Evolutionary conservation across 495 filamentous ascomycete genomes (phyloP), one percentile per base, ranked within the genome.

Genomic region (Xylaria telfairii): DNA sequence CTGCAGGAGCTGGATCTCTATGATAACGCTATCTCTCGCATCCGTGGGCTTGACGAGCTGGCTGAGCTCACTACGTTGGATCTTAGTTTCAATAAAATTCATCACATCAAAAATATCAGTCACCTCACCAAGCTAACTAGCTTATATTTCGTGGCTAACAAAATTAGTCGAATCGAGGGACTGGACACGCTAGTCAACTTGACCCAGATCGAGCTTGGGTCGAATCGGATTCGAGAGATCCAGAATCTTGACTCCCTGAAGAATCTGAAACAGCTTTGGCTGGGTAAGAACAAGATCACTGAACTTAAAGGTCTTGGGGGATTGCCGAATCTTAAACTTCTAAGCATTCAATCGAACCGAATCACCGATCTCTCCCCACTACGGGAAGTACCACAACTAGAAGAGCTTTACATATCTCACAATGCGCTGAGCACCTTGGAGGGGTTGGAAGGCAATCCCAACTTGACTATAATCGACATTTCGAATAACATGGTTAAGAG

Each of bases 61-160:
- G 84, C 82, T 10, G 84, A 92, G 41, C 85, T 99, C 24, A 93
- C 86, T 17, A 92, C 84, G 67, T 87, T 99, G 60, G 96, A 99
- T 77, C 84, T 99, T 46, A 95, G 92, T 76, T 99, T 97, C 88
- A 99, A 99, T 82, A 98, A 97, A 84, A 95, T 99, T 83, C 98
- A 97, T 79, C 95, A 98, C 78, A 97, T 99, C 86, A 96, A 96
- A 83, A 88, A 94, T 76, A 81, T 98, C 74, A 85, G 88, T 47
- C 93, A 96, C 78, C 85, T 99, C 30, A 88, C 82, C 15, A 88
- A 93, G 46, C 84, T 98, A 65, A 92, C 86, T 72, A 93, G 98
- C 75, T 78, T 99, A 7, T 99, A 91, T 81, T 95, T 99, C 74
- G 93, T 98, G 56, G 92, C 98, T 77, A 99, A 99, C 82, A 95